Base-by-base conservation (phyloP, 2,329 filamentous ascomycete species). In the Chaetomium strumarium region DNA sequence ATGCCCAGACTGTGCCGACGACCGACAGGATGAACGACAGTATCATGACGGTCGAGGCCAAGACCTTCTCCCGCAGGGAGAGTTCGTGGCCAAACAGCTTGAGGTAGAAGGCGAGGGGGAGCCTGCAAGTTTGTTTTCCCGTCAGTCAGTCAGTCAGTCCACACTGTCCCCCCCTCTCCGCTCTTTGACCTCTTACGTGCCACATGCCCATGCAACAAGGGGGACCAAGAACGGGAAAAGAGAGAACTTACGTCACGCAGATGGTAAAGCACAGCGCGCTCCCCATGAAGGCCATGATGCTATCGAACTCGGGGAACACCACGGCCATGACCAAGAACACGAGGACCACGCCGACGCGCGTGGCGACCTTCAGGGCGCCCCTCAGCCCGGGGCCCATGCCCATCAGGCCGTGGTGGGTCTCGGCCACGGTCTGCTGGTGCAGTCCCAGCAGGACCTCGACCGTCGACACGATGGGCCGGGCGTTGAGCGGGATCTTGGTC, bases 401-500 rank as follows among this genome's bases (percentile, higher is more conserved):
- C 4, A 81, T 68, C 4, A 79, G 55, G 1, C 68, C 62, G 0
- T 74, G 67, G n/a, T 71, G 71, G 47, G 20, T 13, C 24, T 13
- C 24, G n/a, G 30, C 70, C 7, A 83, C 62, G 17, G 59, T 68
- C 33, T 62, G 63, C 41, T 68, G 68, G 64, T 88, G 84, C 40
- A 96, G 77, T 42, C 90, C 90, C 55, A 83, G 78, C 52, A 96
- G 72, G 45, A 93, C 81, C 72, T 97, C 93, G 48, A 88, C 70
- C 0, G 90, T 96, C 31, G 85, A 85, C 58, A 96, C 81, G 60
- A 97, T 91, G 11, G 92, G 93, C 2, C 91, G 85, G 9, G 88
- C 86, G 66, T 91, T 95, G 34, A 96, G 75, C 0, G 91, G 90
- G n/a, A 96, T 84, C 70, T 99, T 99, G 34, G 92, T 96, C 47